A percentile compares a stretch with the other conserved stretches of the same genome.
phyloP scores from a whole-genome alignment of 1,284 basidiomycete species.

The Apiotrichum domesticum region DNA sequence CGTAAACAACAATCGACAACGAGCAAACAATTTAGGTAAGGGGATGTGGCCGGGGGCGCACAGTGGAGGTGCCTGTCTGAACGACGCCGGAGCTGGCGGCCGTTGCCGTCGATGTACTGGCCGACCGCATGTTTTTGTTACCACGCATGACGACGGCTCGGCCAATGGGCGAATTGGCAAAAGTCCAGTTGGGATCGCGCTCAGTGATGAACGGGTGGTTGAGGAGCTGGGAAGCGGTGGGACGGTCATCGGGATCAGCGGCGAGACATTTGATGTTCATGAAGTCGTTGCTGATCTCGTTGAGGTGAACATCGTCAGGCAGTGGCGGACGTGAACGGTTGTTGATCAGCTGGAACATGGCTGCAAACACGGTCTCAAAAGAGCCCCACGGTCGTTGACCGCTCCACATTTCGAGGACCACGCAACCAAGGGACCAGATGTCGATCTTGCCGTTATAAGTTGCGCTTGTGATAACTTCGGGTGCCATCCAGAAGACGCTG shows the following conservation, averaged over 20 bases:
- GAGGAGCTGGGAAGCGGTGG: constrained; percentile 73
- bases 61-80: constrained; percentile 28
- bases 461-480: constrained; percentile 65
- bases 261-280: constrained; percentile 81
- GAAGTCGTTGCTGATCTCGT: constrained; percentile 75
- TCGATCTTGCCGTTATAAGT: constrained; percentile 95
- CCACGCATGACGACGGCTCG: constrained; percentile 33
- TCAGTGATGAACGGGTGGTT: constrained; percentile 71
- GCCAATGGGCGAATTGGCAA: constrained; percentile 41
- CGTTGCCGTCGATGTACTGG: constrained; percentile 2
- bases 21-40: no score
- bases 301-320: constrained; percentile 71
- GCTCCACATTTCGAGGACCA: constrained; percentile 97
- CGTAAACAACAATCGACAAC: no score
- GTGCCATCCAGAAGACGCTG: constrained; percentile 99
- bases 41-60: constrained; percentile 31
- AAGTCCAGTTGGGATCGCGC: constrained; percentile 69
- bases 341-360: constrained; percentile 75
- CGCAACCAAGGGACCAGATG: constrained; percentile 97
- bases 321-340: constrained; percentile 76
- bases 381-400: constrained; percentile 89
- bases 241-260: constrained; percentile 78
- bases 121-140: constrained; percentile 8
- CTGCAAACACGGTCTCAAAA: constrained; percentile 80
- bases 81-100: neutral